Base-by-base conservation (phyloP, 352 stramenopile species). In the Phytophthora pseudosyringae region DNA sequence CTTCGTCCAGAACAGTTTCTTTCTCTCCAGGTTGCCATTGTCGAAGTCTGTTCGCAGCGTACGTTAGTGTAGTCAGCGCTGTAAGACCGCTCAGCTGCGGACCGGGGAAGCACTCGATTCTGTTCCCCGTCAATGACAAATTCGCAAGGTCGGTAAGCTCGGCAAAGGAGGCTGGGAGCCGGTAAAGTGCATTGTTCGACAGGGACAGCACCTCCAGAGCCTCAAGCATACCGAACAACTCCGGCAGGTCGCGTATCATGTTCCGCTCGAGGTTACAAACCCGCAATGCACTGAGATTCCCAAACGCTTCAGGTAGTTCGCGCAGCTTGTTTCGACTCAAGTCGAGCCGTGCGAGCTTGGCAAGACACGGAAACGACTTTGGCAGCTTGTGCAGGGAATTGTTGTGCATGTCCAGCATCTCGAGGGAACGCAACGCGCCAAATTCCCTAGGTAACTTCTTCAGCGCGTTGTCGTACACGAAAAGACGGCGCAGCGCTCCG, bases 11-110 rank as follows among this genome's bases (percentile, higher is more conserved):
- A 26, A 58, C 10, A 39, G 26, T 51, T n/a, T 11, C 29, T 25
- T 44, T 53, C 29, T 53, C 50, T n/a, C 54, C 64, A 10, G 26
- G 25, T 15, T 50, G 32, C 80, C 76, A 89, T 8, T 67, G 51
- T n/a, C 64, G 69, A 13, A 89, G 63, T 35, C 65, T 64, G 46
- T 89, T 89, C 50, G 86, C 73, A 12, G 73, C 61, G 39, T 82
- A 84, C 15, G 71, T 64, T 5, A 89, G 39, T 9, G 60, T 79
- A 10, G 63, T 49, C 12, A 89, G 49, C 0, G 33, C 43, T 13
- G 26, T 41, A 7, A 86, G 33, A 5, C 33, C 18, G 5, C 51
- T 36, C 6, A 89, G 26, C 2, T 64, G 39, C 0, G n/a, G n/a
- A n/a, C 69, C 54, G 10, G 78, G 76, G 36, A 83, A 85, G 7